Percentiles rank a stretch among this genome's conserved stretches.
Evolutionary conservation across 352 stramenopile species (phyloP).

Genomic region (Sclerospora graminicola): DNA sequence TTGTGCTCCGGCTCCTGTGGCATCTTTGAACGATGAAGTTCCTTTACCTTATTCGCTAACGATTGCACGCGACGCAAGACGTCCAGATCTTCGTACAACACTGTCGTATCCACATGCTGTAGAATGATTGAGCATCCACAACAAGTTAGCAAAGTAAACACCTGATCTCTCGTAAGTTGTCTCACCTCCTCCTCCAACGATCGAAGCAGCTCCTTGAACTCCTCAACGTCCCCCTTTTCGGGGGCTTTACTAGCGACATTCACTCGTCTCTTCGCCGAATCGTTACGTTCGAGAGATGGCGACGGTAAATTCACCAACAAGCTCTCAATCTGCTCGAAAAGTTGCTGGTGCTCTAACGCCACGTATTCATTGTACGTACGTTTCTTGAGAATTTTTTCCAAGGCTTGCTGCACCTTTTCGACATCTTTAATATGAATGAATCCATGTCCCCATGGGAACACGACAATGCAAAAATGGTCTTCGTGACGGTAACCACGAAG

Average conservation of each 20-base stretch:
- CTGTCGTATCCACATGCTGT: slow-evolving; percentile 39
- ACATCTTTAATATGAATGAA: slow-evolving; percentile 55
- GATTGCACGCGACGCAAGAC: slow-evolving; percentile 50
- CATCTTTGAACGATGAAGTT: slow-evolving; percentile 16
- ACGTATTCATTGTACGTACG: slow-evolving; percentile 40
- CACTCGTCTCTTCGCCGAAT: neutral
- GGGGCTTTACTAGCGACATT: neutral
- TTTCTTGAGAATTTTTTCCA: slow-evolving; percentile 32
- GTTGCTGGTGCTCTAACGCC: slow-evolving; percentile 25
- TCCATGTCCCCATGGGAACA: slow-evolving; percentile 67
- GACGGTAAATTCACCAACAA: neutral
- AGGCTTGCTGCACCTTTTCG: slow-evolving; percentile 27
- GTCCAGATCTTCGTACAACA: slow-evolving; percentile 38
- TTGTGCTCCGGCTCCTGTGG: slow-evolving; percentile 20
- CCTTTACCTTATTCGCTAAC: slow-evolving; percentile 34
- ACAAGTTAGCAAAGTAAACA: neutral
- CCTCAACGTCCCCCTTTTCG: neutral
- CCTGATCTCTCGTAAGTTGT: neutral
- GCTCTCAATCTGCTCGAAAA: slow-evolving; percentile 1
- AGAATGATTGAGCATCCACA: slow-evolving; percentile 3
- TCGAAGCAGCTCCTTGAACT: neutral
- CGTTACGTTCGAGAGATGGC: neutral
- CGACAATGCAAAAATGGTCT: slow-evolving; percentile 53
- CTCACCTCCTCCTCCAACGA: neutral
- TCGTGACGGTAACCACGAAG: slow-evolving; percentile 44